Evolutionary conservation across 108 stramenopile species (phyloP).

Genomic region (Skeletonema menzelii): DNA sequence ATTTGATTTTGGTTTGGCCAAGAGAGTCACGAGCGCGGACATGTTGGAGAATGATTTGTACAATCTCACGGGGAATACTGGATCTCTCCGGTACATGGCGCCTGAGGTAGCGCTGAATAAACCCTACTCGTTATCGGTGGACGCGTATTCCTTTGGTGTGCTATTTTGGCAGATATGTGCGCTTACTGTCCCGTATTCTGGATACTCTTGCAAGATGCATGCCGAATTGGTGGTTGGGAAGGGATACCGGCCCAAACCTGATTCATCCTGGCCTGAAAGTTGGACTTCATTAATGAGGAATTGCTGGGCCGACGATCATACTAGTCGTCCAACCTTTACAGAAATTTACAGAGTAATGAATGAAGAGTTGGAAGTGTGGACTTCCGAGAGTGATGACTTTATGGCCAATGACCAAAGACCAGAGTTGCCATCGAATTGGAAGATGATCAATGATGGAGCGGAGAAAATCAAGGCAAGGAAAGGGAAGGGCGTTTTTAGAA

Average conservation of each 20-base stretch:
- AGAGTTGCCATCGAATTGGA: background rate
- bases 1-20: slow-evolving; percentile 5
- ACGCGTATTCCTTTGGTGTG: slow-evolving; percentile 84
- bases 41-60: slow-evolving; percentile 74
- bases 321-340: slow-evolving; percentile 68
- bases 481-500: slow-evolving; percentile 49
- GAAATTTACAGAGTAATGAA: slow-evolving; percentile 58
- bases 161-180: slow-evolving; percentile 90
- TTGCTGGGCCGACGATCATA: slow-evolving; percentile 65
- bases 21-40: slow-evolving; percentile 38
- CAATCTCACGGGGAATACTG: slow-evolving; percentile 83
- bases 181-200: slow-evolving; percentile 75
- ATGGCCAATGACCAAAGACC: slow-evolving; percentile 41
- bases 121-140: slow-evolving; percentile 76
- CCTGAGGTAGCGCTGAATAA: slow-evolving; percentile 68
- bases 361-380: slow-evolving; percentile 58
- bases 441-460: slow-evolving; percentile 55
- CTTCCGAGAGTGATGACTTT: slow-evolving; percentile 38
- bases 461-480: slow-evolving; percentile 70
- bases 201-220: slow-evolving; percentile 73
- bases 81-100: slow-evolving; percentile 79
- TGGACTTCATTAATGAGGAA: slow-evolving; percentile 74
- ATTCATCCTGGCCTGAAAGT: slow-evolving; percentile 75
- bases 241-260: slow-evolving; percentile 72
- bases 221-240: slow-evolving; percentile 67